These are phyloP conservation scores for Cicer judaicum DNA, from an alignment of 306 rosid species.

Conservation along the genomic window DNA sequence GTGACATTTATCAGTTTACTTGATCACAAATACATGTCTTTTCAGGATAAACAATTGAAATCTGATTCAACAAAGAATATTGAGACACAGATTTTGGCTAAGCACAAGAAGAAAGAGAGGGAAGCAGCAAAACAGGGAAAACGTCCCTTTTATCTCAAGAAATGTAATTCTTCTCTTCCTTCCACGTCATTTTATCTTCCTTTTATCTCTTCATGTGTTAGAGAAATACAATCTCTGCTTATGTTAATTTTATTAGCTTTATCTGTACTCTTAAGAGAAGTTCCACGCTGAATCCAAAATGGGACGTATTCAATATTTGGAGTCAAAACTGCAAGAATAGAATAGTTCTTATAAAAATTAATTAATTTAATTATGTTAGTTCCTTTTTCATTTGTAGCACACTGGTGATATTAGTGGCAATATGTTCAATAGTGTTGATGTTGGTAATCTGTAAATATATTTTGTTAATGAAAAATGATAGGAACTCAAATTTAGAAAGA, in stretches of 20 bases:
- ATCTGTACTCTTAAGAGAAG: neutral
- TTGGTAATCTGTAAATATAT: conserved; percentile 13
- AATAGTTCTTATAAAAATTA: neutral
- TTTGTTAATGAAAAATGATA: neutral
- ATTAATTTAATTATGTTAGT: neutral
- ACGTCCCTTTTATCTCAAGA: conserved; percentile 70
- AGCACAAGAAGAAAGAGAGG: conserved; percentile 81
- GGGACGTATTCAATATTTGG: neutral
- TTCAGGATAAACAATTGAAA: conserved; percentile 74
- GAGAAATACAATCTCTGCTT: neutral
- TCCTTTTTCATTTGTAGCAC: conserved; percentile 3
- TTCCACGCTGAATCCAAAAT: neutral
- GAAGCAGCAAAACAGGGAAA: conserved; percentile 80
- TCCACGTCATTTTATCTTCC: neutral
- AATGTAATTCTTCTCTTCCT: conserved; percentile 52
- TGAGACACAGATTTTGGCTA: conserved; percentile 59
- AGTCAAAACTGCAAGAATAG: conserved; percentile 4
- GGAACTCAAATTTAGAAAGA: too few relatives aligned
- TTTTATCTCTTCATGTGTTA: neutral
- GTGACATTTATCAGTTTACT: conserved; percentile 4
- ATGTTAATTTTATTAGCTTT: conserved; percentile 17
- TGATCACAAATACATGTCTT: conserved; percentile 21
- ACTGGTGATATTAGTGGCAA: conserved; percentile 4
- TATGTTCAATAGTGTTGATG: conserved; percentile 34
- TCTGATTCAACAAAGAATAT: conserved; percentile 51